A percentile compares a stretch with the other conserved stretches of the same genome.
Conservation (phyloP, 495 filamentous ascomycete species). For the Cetradonia linearis region DNA sequence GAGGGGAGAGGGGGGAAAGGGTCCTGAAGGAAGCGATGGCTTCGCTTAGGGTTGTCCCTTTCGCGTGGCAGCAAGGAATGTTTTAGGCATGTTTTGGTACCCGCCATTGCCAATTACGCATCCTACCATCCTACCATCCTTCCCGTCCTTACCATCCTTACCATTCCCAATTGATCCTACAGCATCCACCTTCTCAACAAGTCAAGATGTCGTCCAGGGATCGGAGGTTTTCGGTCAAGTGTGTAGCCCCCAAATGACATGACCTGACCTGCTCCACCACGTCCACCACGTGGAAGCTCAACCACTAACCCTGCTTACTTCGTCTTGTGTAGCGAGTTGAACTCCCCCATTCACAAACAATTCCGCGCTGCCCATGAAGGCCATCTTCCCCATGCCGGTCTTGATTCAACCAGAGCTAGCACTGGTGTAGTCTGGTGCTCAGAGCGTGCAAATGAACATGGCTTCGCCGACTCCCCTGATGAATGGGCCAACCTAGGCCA, state of each 20-base stretch:
- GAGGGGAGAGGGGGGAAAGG: not conserved
- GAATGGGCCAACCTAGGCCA: conserved; percentile 91
- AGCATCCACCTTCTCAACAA: not conserved
- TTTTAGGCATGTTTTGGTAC: not conserved
- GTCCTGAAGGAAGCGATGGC: not conserved
- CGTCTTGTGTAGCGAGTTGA: conserved; percentile 41
- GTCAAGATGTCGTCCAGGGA: conserved; percentile 42
- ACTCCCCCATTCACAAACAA: conserved; percentile 72
- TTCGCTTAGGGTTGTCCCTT: conserved; percentile 6
- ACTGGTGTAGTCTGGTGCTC: conserved; percentile 85
- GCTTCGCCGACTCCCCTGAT: conserved; percentile 70
- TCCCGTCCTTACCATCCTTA: too few relatives aligned
- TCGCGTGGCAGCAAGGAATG: conserved; percentile 5
- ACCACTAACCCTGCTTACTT: not conserved
- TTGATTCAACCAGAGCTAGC: conserved; percentile 72
- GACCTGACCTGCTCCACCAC: not conserved
- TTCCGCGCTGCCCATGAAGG: conserved; percentile 81
- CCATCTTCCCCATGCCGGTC: conserved; percentile 78
- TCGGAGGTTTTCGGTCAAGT: conserved; percentile 28
- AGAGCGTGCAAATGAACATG: conserved; percentile 67
- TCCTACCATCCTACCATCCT: too few relatives aligned
- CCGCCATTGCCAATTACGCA: not conserved
- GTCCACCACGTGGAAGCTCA: not conserved
- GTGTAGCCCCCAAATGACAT: conserved; percentile 19
- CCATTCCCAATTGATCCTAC: conserved; percentile 2